Conservation (phyloP, 257 asterid species). For the Jaltomata sinuosa region DNA sequence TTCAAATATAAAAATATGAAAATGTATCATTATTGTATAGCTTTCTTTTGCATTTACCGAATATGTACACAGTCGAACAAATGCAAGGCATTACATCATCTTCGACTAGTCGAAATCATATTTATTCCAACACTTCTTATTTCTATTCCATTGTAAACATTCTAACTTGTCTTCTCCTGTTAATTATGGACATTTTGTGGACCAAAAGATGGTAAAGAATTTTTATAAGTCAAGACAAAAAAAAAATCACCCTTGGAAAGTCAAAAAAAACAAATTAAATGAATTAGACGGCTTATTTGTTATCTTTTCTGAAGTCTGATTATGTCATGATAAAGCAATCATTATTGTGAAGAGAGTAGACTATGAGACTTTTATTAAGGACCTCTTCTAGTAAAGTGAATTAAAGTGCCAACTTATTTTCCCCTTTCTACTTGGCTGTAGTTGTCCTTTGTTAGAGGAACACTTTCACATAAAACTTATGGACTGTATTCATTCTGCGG, state of each 20-base stretch:
- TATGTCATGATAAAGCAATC: neutral
- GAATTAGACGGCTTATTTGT: neutral
- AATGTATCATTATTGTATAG: neutral
- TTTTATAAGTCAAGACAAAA: neutral
- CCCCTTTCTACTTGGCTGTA: neutral
- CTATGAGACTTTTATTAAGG: too few relatives aligned
- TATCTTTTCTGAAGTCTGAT: neutral
- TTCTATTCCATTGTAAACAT: neutral
- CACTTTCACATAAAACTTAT: neutral
- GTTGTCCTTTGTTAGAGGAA: neutral
- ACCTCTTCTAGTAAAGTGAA: too few relatives aligned
- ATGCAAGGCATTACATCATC: neutral
- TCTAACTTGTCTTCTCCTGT: neutral
- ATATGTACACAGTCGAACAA: neutral
- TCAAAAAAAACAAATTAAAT: neutral
- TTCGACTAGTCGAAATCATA: neutral
- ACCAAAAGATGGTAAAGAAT: neutral
- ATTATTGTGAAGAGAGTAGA: neutral
- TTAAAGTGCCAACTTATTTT: neutral
- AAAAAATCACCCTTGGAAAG: neutral
- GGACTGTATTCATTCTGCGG: neutral
- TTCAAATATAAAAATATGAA: neutral
- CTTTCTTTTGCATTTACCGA: neutral
- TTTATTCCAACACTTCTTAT: neutral
- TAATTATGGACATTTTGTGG: neutral